Base-by-base conservation (phyloP, 2,329 filamentous ascomycete species). In the Macrophomina pseudophaseolina region DNA sequence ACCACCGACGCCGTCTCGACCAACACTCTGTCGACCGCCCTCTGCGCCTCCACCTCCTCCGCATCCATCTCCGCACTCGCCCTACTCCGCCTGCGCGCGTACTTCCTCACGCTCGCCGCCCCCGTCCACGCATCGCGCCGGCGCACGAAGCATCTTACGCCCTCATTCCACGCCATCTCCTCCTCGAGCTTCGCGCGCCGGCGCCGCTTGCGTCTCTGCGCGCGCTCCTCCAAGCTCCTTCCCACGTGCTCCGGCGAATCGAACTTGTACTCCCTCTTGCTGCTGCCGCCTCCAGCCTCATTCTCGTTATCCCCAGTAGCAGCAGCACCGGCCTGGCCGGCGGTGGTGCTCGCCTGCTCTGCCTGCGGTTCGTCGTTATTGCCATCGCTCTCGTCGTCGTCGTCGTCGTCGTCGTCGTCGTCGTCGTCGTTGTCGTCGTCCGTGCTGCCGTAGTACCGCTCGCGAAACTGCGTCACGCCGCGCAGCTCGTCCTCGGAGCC, bases 41-140 rank as follows among this genome's bases (percentile, higher is more conserved):
- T n/a, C 40, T 23, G 16, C 40, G 63, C 63, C 51, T 66, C 64
- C 12, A 64, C 18, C 51, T 63, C 40, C 38, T 23, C n/a, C 30
- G 35, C 28, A 8, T 33, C 11, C 63, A 65, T 65, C 9, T 65
- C 35, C n/a, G 65, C 82, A 80, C 75, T 85, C 83, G 69, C 86
- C 11, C 85, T 83, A 38, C 82, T 82, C 0, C 42, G 16, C 62
- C 65, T 30, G 28, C 65, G 35, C 35, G 56, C 70, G 52, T 75
- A 73, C 63, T 74, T 77, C 11, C 82, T 85, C 69, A 86, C 86
- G 44, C 73, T 72, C 23, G 72, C 70, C 38, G 93, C 94, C 38
- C 91, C 90, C 0, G 93, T 94, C 94, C 94, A 98, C 6, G 88
- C 89, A 79, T 97, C 88, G 58, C 94, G 86, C 67, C 92, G 84